Percentiles rank a stretch among this genome's conserved stretches.
Evolutionary conservation across 495 filamentous ascomycete genomes (phyloP).

Genomic region (Aspergillus cristatus): DNA sequence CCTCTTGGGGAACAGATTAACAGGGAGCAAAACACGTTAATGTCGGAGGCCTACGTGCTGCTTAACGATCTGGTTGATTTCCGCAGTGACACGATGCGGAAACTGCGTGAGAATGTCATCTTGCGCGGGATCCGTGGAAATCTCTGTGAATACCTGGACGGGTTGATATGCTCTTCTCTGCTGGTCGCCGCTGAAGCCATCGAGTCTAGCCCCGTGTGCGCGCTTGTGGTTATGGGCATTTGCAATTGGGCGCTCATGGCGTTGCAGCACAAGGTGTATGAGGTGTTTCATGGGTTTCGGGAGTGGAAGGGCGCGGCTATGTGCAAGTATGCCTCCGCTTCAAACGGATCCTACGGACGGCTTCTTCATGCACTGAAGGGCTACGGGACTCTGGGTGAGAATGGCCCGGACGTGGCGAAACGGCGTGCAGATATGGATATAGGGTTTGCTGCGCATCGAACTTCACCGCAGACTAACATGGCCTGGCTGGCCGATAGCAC

Average conservation of each 20-base stretch:
- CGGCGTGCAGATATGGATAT: slow-evolving; percentile 12
- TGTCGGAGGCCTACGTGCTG: slow-evolving; percentile 6
- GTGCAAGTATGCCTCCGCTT: slow-evolving; percentile 5
- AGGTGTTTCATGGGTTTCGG: slow-evolving; percentile 5
- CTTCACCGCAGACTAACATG: slow-evolving; percentile 3
- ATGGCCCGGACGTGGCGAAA: slow-evolving; percentile 4
- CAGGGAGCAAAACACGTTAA: background rate
- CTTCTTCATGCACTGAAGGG: slow-evolving; percentile 9
- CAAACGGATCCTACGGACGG: slow-evolving; percentile 4
- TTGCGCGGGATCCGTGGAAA: slow-evolving; percentile 11
- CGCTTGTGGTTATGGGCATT: slow-evolving; percentile 11
- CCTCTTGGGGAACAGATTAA: slow-evolving; percentile 7
- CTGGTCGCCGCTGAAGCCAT: slow-evolving; percentile 1
- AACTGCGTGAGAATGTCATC: slow-evolving; percentile 13
- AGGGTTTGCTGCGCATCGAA: slow-evolving; percentile 6
- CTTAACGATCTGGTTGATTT: slow-evolving; percentile 16
- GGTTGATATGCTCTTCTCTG: slow-evolving; percentile 6
- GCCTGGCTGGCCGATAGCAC: slow-evolving; percentile 19
- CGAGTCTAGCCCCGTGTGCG: slow-evolving; percentile 2
- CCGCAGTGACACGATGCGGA: slow-evolving; percentile 13
- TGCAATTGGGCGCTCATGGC: slow-evolving; percentile 18
- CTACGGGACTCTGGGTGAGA: slow-evolving; percentile 9
- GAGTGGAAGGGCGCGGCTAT: background rate
- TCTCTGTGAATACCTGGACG: slow-evolving; percentile 10
- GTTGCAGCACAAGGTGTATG: slow-evolving; percentile 18